These are phyloP conservation scores for Leersia perrieri DNA, from an alignment of 176 grass and related monocot species.

Conservation along the genomic window DNA sequence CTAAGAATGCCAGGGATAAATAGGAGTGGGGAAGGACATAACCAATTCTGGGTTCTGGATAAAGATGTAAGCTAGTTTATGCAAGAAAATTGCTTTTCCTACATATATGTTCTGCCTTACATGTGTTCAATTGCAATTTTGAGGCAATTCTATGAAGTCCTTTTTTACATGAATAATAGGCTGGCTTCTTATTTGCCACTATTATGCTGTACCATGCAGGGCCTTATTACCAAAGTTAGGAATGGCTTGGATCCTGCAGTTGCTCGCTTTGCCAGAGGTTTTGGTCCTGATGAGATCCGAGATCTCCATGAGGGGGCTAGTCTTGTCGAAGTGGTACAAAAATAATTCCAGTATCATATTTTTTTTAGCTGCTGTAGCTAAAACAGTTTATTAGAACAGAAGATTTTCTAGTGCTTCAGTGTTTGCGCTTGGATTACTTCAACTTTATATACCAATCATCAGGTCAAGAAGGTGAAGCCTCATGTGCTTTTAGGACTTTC, in stretches of 20 bases:
- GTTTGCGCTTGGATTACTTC: constrained; percentile 20
- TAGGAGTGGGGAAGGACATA: constrained; percentile 55
- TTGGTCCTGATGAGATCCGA: constrained; percentile 63
- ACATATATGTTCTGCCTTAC: background rate
- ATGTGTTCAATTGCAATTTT: background rate
- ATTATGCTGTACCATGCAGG: constrained; percentile 36
- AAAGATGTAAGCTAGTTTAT: constrained; percentile 69
- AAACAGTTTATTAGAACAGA: background rate
- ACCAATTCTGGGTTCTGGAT: constrained; percentile 94
- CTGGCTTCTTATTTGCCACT: background rate
- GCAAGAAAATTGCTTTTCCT: background rate
- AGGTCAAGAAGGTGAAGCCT: constrained; percentile 95
- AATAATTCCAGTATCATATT: background rate
- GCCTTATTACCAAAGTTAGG: constrained; percentile 84
- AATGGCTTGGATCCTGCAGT: constrained; percentile 71
- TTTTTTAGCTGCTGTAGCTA: background rate
- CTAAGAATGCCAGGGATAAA: constrained; percentile 70
- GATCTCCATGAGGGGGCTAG: constrained; percentile 83
- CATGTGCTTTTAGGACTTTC: constrained; percentile 98
- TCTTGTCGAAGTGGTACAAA: constrained; percentile 90
- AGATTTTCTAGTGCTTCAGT: background rate
- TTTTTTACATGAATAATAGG: background rate
- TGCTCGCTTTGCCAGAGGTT: constrained; percentile 84
- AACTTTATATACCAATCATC: constrained; percentile 25
- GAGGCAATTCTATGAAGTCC: background rate